These are phyloP conservation scores for Gymnopilus dilepis DNA, from an alignment of 768 basidiomycete species.

Conservation along the genomic window DNA sequence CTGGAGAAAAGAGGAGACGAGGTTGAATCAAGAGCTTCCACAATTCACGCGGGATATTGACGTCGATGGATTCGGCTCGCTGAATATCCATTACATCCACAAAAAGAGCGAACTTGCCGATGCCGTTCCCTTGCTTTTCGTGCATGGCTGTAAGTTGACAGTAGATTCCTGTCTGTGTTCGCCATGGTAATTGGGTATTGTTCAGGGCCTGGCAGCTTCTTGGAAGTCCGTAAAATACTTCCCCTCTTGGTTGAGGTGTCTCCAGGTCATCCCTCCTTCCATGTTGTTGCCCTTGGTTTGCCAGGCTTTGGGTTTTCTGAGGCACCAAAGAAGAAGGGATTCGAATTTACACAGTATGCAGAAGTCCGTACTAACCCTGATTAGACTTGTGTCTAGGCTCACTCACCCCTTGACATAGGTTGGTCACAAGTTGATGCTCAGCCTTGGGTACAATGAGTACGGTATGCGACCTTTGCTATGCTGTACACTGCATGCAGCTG, in stretches of 20 bases:
- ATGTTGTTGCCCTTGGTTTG: slow-evolving; percentile 63
- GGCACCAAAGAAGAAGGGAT: slow-evolving; percentile 55
- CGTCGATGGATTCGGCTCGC: slow-evolving; percentile 48
- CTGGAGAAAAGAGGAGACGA: slow-evolving; percentile 58
- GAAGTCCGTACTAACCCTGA: slow-evolving; percentile 44
- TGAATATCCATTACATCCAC: slow-evolving; percentile 64
- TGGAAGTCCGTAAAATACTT: slow-evolving; percentile 62
- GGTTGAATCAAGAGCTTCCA: slow-evolving; percentile 55
- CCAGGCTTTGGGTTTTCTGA: slow-evolving; percentile 71
- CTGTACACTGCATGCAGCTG: no score
- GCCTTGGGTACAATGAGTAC: slow-evolving; percentile 55
- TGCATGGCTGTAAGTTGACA: slow-evolving; percentile 61
- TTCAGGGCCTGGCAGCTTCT: slow-evolving; percentile 45
- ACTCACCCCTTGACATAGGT: no score
- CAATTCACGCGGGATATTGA: slow-evolving; percentile 59
- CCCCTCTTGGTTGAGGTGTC: slow-evolving; percentile 52
- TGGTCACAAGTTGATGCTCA: slow-evolving; percentile 53
- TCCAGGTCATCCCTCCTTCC: slow-evolving; percentile 56
- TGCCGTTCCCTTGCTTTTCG: slow-evolving; percentile 51
- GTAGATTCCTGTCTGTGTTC: no score
- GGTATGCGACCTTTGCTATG: no score
- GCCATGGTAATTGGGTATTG: no score
- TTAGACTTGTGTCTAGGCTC: slow-evolving; percentile 27
- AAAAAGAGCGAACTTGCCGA: slow-evolving; percentile 45
- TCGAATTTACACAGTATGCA: slow-evolving; percentile 51